Percentiles rank a stretch among this genome's conserved stretches.
phyloP scores from a whole-genome alignment of 768 basidiomycete genomes.

The Cytidiella melzeri region DNA sequence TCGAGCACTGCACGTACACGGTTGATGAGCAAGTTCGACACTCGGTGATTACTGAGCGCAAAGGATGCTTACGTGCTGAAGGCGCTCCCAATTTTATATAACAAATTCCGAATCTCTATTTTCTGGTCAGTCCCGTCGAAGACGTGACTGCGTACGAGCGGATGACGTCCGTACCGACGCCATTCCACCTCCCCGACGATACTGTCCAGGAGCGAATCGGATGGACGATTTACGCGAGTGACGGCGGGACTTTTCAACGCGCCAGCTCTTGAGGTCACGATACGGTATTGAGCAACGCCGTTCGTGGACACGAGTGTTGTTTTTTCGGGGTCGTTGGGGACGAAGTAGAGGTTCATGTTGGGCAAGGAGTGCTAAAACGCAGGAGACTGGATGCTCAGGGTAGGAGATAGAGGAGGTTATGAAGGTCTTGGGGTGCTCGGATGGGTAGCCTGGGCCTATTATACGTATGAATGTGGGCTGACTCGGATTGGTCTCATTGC shows the following conservation, averaged over 20 bases:
- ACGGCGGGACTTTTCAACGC: constrained; percentile 26
- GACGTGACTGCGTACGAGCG: constrained; percentile 35
- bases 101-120: constrained; percentile 32
- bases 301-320: constrained; percentile 45
- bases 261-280: constrained; percentile 33
- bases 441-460: too few species aligned
- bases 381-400: too few species aligned
- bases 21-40: neutral
- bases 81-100: constrained; percentile 33
- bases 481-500: too few species aligned
- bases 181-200: constrained; percentile 48
- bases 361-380: too few species aligned
- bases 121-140: constrained; percentile 25
- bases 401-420: too few species aligned
- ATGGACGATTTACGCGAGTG: constrained; percentile 37
- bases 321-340: constrained; percentile 44
- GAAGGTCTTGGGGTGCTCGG: too few species aligned
- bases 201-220: constrained; percentile 31
- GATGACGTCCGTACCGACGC: constrained; percentile 36
- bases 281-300: constrained; percentile 44
- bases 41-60: neutral
- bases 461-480: too few species aligned
- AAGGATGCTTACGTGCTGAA: constrained; percentile 36
- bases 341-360: constrained; percentile 53
- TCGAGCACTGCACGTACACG: constrained; percentile 31